These are phyloP conservation scores for Ceratocystis cacaofunesta DNA, from an alignment of 2,329 filamentous ascomycete genomes.

Conservation along the genomic window DNA sequence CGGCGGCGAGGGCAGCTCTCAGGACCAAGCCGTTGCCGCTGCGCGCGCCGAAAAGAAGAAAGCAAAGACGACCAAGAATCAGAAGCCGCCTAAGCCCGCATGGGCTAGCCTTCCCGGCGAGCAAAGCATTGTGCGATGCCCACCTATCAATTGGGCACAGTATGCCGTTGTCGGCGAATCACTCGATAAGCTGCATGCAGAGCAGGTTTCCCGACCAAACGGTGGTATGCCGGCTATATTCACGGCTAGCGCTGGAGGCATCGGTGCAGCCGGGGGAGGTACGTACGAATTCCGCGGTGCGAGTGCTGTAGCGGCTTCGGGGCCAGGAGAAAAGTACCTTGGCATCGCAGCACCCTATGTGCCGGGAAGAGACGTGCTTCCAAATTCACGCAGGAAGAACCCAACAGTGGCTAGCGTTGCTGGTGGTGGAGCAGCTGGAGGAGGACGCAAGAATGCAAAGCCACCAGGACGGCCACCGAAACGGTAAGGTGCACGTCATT, in stretches of 20 bases:
- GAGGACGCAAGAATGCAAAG: conserved; percentile 10
- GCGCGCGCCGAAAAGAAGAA: conserved; percentile 15
- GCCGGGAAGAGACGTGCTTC: conserved; percentile 36
- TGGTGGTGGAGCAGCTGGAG: background rate
- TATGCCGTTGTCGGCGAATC: conserved; percentile 70
- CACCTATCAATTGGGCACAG: conserved; percentile 86
- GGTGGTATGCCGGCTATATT: conserved; percentile 37
- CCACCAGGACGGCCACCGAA: conserved; percentile 17
- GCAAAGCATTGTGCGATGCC: conserved; percentile 72
- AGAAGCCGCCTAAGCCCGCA: conserved; percentile 21
- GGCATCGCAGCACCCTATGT: conserved; percentile 44
- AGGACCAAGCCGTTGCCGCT: background rate
- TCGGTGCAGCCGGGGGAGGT: conserved; percentile 25
- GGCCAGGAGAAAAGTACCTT: conserved; percentile 27
- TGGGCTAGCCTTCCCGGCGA: conserved; percentile 58
- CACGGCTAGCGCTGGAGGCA: conserved; percentile 20
- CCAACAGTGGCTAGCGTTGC: background rate
- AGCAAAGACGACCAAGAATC: conserved; percentile 17
- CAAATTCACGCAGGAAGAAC: conserved; percentile 24
- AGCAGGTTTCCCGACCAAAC: conserved; percentile 54
- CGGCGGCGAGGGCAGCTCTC: conserved; percentile 19
- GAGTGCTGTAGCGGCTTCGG: conserved; percentile 18
- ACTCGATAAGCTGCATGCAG: conserved; percentile 68
- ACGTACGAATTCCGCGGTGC: conserved; percentile 35
- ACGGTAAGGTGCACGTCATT: conserved; percentile 16